phyloP scores from a whole-genome alignment of 2,329 filamentous ascomycete genomes.

The Trichoderma oligosporum region DNA sequence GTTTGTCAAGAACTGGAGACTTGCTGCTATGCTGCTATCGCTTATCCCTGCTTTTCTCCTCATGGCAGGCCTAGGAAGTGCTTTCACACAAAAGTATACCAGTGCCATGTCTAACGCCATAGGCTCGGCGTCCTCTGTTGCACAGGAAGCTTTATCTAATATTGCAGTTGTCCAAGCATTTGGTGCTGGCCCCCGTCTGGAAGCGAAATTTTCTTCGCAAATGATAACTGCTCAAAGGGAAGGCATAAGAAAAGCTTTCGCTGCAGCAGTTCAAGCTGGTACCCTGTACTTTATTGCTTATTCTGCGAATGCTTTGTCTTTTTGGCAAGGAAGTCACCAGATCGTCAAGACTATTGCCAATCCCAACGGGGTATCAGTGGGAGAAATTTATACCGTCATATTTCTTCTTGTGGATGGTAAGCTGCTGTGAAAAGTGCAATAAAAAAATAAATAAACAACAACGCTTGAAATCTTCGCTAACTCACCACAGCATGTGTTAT shows the following conservation, averaged over 20 bases:
- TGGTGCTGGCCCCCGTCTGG: conserved; percentile 55
- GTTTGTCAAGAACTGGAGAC: conserved; percentile 59
- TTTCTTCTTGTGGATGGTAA: conserved; percentile 59
- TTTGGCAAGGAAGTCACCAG: conserved; percentile 61
- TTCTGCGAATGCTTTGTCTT: conserved; percentile 62
- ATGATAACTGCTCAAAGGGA: conserved; percentile 48
- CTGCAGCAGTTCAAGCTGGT: conserved; percentile 56
- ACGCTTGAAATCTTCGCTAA: neutral
- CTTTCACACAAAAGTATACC: conserved; percentile 51
- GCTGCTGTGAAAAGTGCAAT: too few species aligned
- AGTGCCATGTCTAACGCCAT: conserved; percentile 50
- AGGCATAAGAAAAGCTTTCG: conserved; percentile 56
- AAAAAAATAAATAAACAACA: neutral
- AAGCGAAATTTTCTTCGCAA: conserved; percentile 54
- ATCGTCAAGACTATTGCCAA: conserved; percentile 40
- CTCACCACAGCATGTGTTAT: conserved; percentile 50
- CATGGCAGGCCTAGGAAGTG: conserved; percentile 53
- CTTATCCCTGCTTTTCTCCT: conserved; percentile 60
- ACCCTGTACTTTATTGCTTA: conserved; percentile 65
- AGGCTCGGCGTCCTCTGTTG: conserved; percentile 57
- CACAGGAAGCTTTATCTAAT: conserved; percentile 58
- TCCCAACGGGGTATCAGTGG: conserved; percentile 37
- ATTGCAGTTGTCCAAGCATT: conserved; percentile 62
- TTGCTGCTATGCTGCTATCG: conserved; percentile 62
- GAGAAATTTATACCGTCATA: conserved; percentile 59